These are phyloP conservation scores for Dissophora globulifera DNA, from an alignment of 192 early-diverging fungal genomes.

Conservation along the genomic window DNA sequence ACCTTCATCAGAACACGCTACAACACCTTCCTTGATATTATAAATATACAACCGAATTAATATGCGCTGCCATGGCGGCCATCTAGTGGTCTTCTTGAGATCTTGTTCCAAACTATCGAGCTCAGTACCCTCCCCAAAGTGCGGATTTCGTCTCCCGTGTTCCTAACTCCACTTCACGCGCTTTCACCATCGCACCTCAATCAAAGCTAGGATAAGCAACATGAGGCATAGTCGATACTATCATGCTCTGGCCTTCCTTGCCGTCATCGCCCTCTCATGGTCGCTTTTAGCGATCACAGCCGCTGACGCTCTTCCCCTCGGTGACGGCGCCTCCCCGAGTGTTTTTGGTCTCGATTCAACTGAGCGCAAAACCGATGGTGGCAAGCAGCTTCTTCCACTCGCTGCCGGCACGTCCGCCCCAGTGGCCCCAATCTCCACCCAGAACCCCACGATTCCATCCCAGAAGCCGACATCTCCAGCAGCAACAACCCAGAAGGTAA, in stretches of 20 bases:
- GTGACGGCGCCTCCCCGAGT: not conserved
- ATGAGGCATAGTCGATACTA: slow-evolving; percentile 6
- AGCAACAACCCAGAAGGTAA: no score
- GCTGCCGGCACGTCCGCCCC: not conserved
- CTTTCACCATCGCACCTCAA: not conserved
- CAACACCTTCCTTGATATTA: no score
- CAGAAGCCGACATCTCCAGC: no score
- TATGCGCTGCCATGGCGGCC: no score
- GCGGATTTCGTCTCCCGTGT: not conserved
- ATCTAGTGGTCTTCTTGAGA: no score
- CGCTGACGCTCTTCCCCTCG: slow-evolving; percentile 5
- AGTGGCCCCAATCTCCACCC: no score
- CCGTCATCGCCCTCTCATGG: slow-evolving; percentile 7
- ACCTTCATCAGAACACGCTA: no score
- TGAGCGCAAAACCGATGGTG: not conserved
- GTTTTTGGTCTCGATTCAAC: no score
- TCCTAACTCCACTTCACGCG: not conserved
- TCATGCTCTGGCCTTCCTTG: slow-evolving; percentile 5
- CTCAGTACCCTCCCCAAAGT: no score
- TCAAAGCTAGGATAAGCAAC: not conserved
- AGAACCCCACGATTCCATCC: no score
- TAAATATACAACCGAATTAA: no score
- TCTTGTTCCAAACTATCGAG: no score
- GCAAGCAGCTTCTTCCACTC: not conserved
- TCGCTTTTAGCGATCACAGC: not conserved